Conservation (phyloP, 2,329 filamentous ascomycete species). For the Alternaria tenuissima region DNA sequence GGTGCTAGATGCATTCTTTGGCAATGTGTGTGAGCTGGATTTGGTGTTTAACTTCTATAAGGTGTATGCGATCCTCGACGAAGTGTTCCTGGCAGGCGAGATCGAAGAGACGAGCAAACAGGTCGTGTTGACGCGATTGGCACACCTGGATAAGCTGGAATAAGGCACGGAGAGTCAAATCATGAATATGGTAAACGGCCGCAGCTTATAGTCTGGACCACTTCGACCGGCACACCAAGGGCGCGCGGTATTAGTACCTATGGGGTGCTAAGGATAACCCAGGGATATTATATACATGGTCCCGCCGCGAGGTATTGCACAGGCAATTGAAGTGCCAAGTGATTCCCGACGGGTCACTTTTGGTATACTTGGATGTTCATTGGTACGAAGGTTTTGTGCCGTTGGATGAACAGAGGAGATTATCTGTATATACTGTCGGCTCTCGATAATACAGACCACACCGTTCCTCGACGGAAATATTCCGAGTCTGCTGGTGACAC, state of each 20-base stretch:
- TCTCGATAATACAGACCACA: not conserved
- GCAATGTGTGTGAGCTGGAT: conserved; percentile 98
- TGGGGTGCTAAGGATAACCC: not conserved
- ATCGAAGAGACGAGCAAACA: conserved; percentile 99
- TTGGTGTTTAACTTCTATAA: conserved; percentile 79
- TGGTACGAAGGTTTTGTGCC: not conserved
- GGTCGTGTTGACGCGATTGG: conserved; percentile 90
- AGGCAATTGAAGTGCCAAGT: not conserved
- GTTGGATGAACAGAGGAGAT: not conserved
- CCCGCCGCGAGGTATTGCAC: not conserved
- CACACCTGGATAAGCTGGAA: conserved; percentile 96
- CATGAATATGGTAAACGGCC: not conserved
- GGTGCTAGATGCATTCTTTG: conserved; percentile 97
- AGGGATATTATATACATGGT: not conserved
- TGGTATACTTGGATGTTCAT: not conserved
- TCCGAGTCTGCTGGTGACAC: conserved; percentile 3
- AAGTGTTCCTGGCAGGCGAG: conserved; percentile 96
- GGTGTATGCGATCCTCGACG: conserved; percentile 97
- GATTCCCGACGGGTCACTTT: not conserved
- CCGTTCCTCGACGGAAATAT: not conserved
- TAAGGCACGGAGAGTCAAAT: conserved; percentile 50
- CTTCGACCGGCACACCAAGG: not conserved
- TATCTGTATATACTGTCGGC: rapidly evolving
- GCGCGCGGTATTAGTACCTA: not conserved
- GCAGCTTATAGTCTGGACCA: not conserved